Evolutionary conservation across 306 rosid genomes (phyloP).

Genomic region (Pueraria montana): DNA sequence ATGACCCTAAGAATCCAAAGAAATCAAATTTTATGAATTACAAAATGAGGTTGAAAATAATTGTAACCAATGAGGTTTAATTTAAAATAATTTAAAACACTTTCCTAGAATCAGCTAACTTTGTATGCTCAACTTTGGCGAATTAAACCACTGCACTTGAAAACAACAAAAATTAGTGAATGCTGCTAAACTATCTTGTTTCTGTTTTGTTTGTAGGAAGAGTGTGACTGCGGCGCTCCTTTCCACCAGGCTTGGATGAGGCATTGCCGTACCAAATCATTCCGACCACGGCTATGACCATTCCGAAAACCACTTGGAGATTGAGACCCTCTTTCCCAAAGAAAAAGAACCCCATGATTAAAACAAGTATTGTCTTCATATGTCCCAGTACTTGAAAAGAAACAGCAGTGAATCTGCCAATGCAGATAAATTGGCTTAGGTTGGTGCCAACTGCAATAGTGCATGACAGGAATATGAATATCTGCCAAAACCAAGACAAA

Average conservation of each 20-base stretch:
- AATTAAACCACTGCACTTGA: slow-evolving; percentile 50
- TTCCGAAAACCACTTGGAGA: slow-evolving; percentile 75
- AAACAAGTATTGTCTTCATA: slow-evolving; percentile 80
- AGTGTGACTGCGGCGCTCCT: slow-evolving; percentile 70
- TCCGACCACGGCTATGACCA: slow-evolving; percentile 77
- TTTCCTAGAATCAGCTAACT: slow-evolving; percentile 50
- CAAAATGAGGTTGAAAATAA: slow-evolving; percentile 50
- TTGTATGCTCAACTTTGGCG: slow-evolving; percentile 40
- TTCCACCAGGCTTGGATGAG: slow-evolving; percentile 84
- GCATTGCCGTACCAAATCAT: slow-evolving; percentile 86
- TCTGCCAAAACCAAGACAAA: slow-evolving; percentile 53
- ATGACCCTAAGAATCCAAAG: slow-evolving; percentile 47
- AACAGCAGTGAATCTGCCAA: slow-evolving; percentile 80
- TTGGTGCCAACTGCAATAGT: slow-evolving; percentile 80
- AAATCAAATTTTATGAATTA: slow-evolving; percentile 49
- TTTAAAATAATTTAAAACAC: slow-evolving; percentile 49
- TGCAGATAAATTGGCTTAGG: slow-evolving; percentile 83
- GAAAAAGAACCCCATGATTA: slow-evolving; percentile 78
- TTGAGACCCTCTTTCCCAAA: slow-evolving; percentile 77
- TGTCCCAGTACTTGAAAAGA: slow-evolving; percentile 85
- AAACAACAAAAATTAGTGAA: slow-evolving; percentile 54
- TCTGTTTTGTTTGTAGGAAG: slow-evolving; percentile 68
- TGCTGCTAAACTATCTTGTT: slow-evolving; percentile 58
- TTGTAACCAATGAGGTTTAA: slow-evolving; percentile 46
- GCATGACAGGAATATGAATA: slow-evolving; percentile 70